Evolutionary conservation across 2,329 filamentous ascomycete genomes (phyloP).

Genomic region (Penicillium sp.): DNA sequence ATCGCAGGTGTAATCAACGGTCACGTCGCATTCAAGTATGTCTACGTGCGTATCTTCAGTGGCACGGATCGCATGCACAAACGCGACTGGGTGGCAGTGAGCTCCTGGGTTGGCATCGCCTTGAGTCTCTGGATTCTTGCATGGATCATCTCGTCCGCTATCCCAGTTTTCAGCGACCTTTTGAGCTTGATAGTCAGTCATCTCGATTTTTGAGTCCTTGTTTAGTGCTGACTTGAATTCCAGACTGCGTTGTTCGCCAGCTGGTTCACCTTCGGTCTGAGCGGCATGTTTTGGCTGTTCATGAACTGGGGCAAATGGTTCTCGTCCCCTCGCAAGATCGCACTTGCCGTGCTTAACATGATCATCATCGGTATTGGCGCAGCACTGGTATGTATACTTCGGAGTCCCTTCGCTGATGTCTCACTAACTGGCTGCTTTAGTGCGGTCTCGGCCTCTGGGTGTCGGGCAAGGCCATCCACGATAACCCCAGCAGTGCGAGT

Average conservation of each 20-base stretch:
- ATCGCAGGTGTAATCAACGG: constrained; percentile 70
- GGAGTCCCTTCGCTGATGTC: not conserved
- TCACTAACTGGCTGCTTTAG: constrained; percentile 9
- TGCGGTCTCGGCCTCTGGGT: constrained; percentile 37
- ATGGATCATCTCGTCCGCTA: constrained; percentile 67
- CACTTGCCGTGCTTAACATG: constrained; percentile 28
- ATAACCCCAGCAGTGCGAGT: constrained; percentile 30
- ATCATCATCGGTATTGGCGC: constrained; percentile 22
- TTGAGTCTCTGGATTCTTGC: constrained; percentile 58
- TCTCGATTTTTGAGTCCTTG: not conserved
- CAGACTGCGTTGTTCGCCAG: constrained; percentile 59
- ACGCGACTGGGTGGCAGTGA: constrained; percentile 51
- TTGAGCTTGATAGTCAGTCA: constrained; percentile 57
- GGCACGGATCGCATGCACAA: constrained; percentile 57
- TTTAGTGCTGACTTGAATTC: constrained; percentile 3
- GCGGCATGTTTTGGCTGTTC: constrained; percentile 40
- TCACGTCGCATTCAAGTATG: constrained; percentile 64
- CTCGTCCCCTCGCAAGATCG: constrained; percentile 32
- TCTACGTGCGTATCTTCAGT: constrained; percentile 63
- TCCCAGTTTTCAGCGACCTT: constrained; percentile 67
- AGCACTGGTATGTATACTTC: constrained; percentile 20
- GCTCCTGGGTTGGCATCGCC: constrained; percentile 60
- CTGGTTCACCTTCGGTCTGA: constrained; percentile 60
- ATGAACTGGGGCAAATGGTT: constrained; percentile 36
- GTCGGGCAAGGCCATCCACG: constrained; percentile 36